Percentiles rank a stretch among this genome's conserved stretches.
These are phyloP conservation scores for Rutstroemia sp. DNA, from an alignment of 2,329 filamentous ascomycete species.

Conservation along the genomic window DNA sequence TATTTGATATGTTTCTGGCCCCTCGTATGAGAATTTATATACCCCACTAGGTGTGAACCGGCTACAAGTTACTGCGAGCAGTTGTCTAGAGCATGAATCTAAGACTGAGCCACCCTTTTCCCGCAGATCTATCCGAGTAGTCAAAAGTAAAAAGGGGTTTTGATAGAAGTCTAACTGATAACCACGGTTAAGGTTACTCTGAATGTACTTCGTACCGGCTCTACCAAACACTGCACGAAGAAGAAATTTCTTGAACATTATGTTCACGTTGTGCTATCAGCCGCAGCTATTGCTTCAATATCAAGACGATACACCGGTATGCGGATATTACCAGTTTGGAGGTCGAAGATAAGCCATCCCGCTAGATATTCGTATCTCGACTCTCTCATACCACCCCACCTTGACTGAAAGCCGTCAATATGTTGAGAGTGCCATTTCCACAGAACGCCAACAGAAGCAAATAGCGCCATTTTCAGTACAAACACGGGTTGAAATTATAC, in stretches of 20 bases:
- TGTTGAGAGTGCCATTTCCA: too few species aligned
- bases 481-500: background rate
- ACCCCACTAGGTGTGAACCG: too few species aligned
- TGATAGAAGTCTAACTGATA: background rate
- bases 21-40: too few species aligned
- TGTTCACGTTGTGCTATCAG: background rate
- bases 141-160: background rate
- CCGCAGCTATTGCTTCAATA: background rate
- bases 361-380: too few species aligned
- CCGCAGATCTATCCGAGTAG: background rate
- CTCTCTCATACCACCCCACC: too few species aligned
- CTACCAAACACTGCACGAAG: background rate
- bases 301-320: background rate
- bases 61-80: background rate
- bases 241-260: background rate
- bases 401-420: too few species aligned
- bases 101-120: background rate
- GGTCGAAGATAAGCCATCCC: too few species aligned
- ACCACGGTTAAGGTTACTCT: too few species aligned
- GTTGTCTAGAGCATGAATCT: conserved; percentile 1
- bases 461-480: too few species aligned
- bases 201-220: background rate
- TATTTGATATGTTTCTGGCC: too few species aligned
- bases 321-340: too few species aligned
- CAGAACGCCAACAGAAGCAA: background rate